Conservation (phyloP, 2,329 filamentous ascomycete species). For the Pestalotiopsis sp. region DNA sequence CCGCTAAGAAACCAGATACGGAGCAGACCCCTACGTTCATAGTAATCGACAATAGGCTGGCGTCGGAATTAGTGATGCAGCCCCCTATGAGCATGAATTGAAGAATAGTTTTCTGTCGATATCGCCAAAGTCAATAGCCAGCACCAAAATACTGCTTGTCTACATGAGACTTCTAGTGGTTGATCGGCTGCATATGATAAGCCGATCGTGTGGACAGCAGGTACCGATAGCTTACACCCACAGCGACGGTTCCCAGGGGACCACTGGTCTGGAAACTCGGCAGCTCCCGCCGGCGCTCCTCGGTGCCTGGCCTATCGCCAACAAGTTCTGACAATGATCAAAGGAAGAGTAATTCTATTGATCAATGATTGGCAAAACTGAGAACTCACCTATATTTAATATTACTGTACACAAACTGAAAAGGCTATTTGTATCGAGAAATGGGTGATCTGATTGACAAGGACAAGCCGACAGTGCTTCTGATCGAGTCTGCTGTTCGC, state of each 20-base stretch:
- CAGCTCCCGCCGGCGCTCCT: background rate
- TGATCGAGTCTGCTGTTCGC: constrained; percentile 16
- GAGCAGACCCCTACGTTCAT: too few species aligned
- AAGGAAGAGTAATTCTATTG: background rate
- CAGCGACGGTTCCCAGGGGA: background rate
- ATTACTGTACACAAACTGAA: background rate
- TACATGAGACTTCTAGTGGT: background rate
- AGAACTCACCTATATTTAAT: background rate
- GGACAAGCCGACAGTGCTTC: constrained; percentile 18
- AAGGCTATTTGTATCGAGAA: background rate
- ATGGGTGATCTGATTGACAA: background rate
- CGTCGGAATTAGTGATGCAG: too few species aligned
- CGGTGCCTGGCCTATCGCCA: background rate
- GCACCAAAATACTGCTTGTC: background rate
- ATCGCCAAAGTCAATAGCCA: background rate
- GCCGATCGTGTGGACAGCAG: background rate
- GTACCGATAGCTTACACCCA: background rate
- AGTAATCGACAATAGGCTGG: too few species aligned
- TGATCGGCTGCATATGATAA: background rate
- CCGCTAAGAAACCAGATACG: too few species aligned
- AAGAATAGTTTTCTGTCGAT: too few species aligned
- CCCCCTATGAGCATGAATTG: too few species aligned
- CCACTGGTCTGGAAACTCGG: background rate
- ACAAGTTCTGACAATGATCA: background rate
- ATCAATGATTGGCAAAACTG: background rate